Base-by-base conservation (phyloP, 2,329 filamentous ascomycete genomes). In the Ceratocystis diversiconidia region DNA sequence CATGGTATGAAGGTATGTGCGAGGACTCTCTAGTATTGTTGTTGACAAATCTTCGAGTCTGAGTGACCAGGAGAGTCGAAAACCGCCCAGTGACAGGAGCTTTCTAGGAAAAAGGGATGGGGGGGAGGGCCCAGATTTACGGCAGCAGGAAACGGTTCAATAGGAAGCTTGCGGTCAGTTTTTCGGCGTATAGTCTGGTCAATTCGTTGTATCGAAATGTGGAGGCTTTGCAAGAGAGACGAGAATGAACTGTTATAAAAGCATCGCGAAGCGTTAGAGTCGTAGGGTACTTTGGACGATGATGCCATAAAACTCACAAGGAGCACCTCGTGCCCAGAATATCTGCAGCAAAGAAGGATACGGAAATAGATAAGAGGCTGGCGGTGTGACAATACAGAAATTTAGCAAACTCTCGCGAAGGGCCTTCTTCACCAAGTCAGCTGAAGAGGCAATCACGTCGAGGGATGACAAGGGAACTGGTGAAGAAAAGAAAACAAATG, bases 1-100 rank as follows among this genome's bases (percentile, higher is more conserved):
- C 69, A 68, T 22, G 91, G 91, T 74, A 91, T 90, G 0, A 89
- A 89, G 0, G 32, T 30, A 25, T 59, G 7, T 2, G 12, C 25
- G 6, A n/a, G 15, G 5, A 59, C 7, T 8, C 17, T 17, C 3
- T n/a, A 36, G 15, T 57, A 17, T 32, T 57, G 8, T 2, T 17
- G 5, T 59, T 8, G 7, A 19, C 17, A n/a, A 19, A 3, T 36
- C 15, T 8, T 1, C 10, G 15, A 25, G 25, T 15, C 8, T 12
- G 2, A 6, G 25, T 15, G 12, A 6, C 25, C 4, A 25, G 19
- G 19, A 12, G 3, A 28, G 48, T 52, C 10, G 6, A 52, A 6
- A 15, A 15, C 25, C 15, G 48, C 22, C 22, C 22, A 15, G 36
- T 5, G 10, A 41, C 36, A 5, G 36, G 12, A 41, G 36, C 36